Evolutionary conservation across 1,284 basidiomycete species (phyloP).

Genomic region (Ceratobasidium sp.): DNA sequence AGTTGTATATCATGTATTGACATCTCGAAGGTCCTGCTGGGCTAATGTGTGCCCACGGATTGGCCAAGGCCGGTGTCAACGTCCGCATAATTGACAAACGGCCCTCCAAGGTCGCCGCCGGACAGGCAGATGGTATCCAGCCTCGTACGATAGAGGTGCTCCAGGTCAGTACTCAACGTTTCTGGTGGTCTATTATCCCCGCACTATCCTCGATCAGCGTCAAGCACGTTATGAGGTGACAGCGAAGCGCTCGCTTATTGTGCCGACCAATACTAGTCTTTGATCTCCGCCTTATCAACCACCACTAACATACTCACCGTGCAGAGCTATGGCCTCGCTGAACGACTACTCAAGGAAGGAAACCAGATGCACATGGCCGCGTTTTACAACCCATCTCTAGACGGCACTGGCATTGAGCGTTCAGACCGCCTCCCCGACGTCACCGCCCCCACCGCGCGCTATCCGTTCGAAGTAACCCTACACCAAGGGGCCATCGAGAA

Average conservation of each 20-base stretch:
- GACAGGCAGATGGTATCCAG: slow-evolving; percentile 81
- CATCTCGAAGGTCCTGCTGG: slow-evolving; percentile 59
- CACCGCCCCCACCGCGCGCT: slow-evolving; percentile 63
- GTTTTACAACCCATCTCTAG: slow-evolving; percentile 69
- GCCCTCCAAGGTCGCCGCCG: slow-evolving; percentile 59
- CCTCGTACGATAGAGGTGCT: slow-evolving; percentile 70
- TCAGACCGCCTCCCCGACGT: slow-evolving; percentile 66
- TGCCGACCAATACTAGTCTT: slow-evolving; percentile 27
- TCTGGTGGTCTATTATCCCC: not conserved
- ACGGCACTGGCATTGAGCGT: slow-evolving; percentile 66
- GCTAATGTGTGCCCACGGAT: slow-evolving; percentile 67
- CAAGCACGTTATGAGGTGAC: slow-evolving; percentile 23
- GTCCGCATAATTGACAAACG: slow-evolving; percentile 72
- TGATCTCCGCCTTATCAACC: slow-evolving; percentile 14
- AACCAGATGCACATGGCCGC: slow-evolving; percentile 72
- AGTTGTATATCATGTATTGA: not conserved
- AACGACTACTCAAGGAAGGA: slow-evolving; percentile 66
- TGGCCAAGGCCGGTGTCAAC: slow-evolving; percentile 64
- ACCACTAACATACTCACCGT: slow-evolving; percentile 1
- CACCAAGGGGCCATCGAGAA: slow-evolving; percentile 77
- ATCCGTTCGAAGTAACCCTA: slow-evolving; percentile 74
- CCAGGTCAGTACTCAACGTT: slow-evolving; percentile 1
- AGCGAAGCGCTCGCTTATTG: slow-evolving; percentile 31
- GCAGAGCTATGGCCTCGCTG: slow-evolving; percentile 77
- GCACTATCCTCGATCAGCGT: slow-evolving; percentile 24